Percentiles rank a stretch among this genome's conserved stretches.
Conservation (phyloP, 208 protist genomes). For the Leishmania guyanensis region DNA sequence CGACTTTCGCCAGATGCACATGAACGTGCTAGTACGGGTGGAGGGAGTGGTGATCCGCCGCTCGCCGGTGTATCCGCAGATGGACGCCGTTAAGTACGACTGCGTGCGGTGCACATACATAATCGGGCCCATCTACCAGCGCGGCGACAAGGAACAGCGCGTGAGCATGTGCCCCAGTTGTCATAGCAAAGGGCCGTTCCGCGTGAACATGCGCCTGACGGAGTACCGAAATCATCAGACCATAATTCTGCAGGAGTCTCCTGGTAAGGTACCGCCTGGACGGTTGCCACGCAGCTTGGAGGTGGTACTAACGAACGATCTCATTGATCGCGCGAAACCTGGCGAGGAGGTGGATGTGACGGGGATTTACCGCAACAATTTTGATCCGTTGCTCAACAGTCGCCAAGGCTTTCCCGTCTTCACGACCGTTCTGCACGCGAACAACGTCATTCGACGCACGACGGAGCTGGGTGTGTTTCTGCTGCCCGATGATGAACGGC, state of each 20-base stretch:
- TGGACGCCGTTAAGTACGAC: slow-evolving; percentile 97
- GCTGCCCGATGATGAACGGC: slow-evolving; percentile 89
- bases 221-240: slow-evolving; percentile 99
- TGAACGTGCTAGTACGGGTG: slow-evolving; percentile 98
- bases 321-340: slow-evolving; percentile 98
- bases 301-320: slow-evolving; percentile 97
- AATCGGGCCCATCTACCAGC: slow-evolving; percentile 93
- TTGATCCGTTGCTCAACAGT: slow-evolving; percentile 97
- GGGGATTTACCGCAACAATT: slow-evolving; percentile 99
- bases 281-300: slow-evolving; percentile 98
- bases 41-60: slow-evolving; percentile 98
- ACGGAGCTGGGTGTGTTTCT: slow-evolving; percentile 85
- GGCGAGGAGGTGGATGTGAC: slow-evolving; percentile 98
- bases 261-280: slow-evolving; percentile 97
- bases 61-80: slow-evolving; percentile 98
- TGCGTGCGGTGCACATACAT: slow-evolving; percentile 95
- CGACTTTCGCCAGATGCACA: slow-evolving; percentile 97
- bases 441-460: slow-evolving; percentile 94
- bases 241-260: slow-evolving; percentile 98
- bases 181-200: slow-evolving; percentile 95
- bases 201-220: slow-evolving; percentile 96
- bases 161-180: slow-evolving; percentile 91
- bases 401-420: slow-evolving; percentile 99
- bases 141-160: slow-evolving; percentile 85
- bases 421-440: slow-evolving; percentile 98